Evolutionary conservation across 345 rosid species (phyloP).

Genomic region (Crucihimalaya himalaica): DNA sequence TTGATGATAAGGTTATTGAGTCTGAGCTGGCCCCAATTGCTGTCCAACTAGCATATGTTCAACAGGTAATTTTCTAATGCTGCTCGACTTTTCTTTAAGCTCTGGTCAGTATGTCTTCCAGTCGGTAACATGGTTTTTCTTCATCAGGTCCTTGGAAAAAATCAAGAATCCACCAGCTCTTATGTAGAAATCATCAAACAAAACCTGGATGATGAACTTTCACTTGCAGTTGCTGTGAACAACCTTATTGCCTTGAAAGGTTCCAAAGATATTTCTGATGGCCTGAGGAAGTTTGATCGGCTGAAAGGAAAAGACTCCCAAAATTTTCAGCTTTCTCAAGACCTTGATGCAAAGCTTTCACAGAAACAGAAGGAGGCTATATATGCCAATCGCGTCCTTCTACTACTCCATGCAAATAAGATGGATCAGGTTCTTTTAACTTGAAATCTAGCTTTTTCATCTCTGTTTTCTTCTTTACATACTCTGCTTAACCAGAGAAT

Average conservation of each 20-base stretch:
- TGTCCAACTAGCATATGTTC: slow-evolving; percentile 88
- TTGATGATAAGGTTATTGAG: slow-evolving; percentile 82
- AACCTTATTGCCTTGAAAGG: slow-evolving; percentile 81
- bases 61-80: slow-evolving; percentile 56
- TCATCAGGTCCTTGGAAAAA: slow-evolving; percentile 69
- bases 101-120: not conserved
- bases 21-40: slow-evolving; percentile 82
- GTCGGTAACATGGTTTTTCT: slow-evolving; percentile 35
- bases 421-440: slow-evolving; percentile 71
- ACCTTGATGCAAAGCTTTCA: slow-evolving; percentile 77
- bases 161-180: slow-evolving; percentile 62
- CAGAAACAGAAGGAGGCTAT: slow-evolving; percentile 74
- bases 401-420: slow-evolving; percentile 94
- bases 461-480: slow-evolving; percentile 3
- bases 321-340: slow-evolving; percentile 62
- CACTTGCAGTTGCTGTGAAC: slow-evolving; percentile 85
- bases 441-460: slow-evolving; percentile 10
- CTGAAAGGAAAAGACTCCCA: slow-evolving; percentile 67
- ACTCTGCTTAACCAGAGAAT: not conserved
- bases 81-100: not conserved
- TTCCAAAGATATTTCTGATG: slow-evolving; percentile 76
- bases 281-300: slow-evolving; percentile 82
- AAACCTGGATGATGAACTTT: slow-evolving; percentile 78
- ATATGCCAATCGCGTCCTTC: slow-evolving; percentile 76
- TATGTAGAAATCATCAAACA: slow-evolving; percentile 63